Base-by-base conservation (phyloP, 345 rosid species). In the Pseudoturritis turrita region DNA sequence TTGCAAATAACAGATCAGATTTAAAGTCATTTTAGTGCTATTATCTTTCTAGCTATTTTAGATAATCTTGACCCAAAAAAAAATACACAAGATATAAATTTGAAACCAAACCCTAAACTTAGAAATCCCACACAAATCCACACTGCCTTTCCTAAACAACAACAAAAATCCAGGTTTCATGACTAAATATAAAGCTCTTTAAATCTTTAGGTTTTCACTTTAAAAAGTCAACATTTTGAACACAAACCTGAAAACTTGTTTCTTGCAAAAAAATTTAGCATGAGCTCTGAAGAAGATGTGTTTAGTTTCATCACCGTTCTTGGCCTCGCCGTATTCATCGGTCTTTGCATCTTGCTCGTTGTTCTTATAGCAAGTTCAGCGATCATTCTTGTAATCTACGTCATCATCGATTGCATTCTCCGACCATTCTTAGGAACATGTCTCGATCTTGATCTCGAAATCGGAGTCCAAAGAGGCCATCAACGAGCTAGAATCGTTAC, bases 231-330 rank as follows among this genome's bases (percentile, higher is more conserved):
- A 33, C 43, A 54, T 36, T 47, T 23, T n/a, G 54, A 62, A 14
- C 35, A 28, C 26, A 41, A 75, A 26, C 1, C 17, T 4, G 7
- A 11, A 60, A 68, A 45, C 61, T 5, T 57, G 44, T 65, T 73
- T 73, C 64, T 64, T 57, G 57, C 26, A 55, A 60, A 2, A 29
- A 39, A 58, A 37, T 25, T 22, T 13, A 63, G 5, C 21, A 77
- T 77, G 76, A 71, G 23, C 39, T 72, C 80, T 40, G 72, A 70
- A 60, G 73, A 77, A 17, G 65, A 77, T 50, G 44, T 65, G 72
- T 29, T 66, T 15, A 50, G 31, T 77, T 53, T 77, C 62, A 44
- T 72, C 15, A 66, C 70, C 53, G 43, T 72, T n/a, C 69, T 77
- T 52, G 59, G 64, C 9, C 58, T 77, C 15, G 65, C 62, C 11